Evolutionary conservation across 257 asterid genomes (phyloP), one percentile per base, ranked within the genome.

Genomic region (Coffea canephora): DNA sequence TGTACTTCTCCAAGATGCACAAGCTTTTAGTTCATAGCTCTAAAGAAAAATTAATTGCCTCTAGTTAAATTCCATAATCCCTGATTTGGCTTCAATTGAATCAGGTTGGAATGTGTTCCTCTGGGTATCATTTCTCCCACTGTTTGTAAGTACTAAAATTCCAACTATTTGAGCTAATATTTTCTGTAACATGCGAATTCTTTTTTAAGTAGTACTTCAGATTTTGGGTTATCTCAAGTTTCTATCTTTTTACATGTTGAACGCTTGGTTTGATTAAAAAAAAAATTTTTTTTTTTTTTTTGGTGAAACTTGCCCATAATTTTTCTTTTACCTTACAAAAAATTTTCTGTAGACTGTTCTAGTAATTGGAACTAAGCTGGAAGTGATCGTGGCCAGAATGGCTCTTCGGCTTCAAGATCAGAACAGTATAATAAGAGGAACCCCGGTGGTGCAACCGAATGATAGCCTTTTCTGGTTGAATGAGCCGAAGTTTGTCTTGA

Each of bases 31-130:
- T 61, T 21, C 34, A 61, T 61, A 62, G 25, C 25, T 62, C 36
- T 55, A 13, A 14, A 75, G n/a, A 75, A 39, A 75, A 4, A 27
- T 27, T 65, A 4, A 27, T 27, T 65, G 21, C 21, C 27, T 65
- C 19, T 25, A 27, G 12, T 27, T 65, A 27, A 65, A 16, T 8
- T 65, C 41, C 39, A 9, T 46, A 27, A 64, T 76, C 48, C 16
- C 48, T 68, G 39, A 65, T 62, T 41, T 52, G 48, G 34, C 65
- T 11, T 6, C n/a, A 23, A 79, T 68, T 76, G 16, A 81, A 74
- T 59, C 84, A 93, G 98, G 98, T 74, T 93, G 97, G 97, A 89
- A 93, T 75, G 82, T 80, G 43, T 91, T 83, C 80, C 92, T 93
- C 15, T 90, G 97, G 98, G 89, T 89, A 49, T 90, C 98, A 82